Evolutionary conservation across 345 rosid genomes (phyloP).

Genomic region (Erysimum cheiranthoides): DNA sequence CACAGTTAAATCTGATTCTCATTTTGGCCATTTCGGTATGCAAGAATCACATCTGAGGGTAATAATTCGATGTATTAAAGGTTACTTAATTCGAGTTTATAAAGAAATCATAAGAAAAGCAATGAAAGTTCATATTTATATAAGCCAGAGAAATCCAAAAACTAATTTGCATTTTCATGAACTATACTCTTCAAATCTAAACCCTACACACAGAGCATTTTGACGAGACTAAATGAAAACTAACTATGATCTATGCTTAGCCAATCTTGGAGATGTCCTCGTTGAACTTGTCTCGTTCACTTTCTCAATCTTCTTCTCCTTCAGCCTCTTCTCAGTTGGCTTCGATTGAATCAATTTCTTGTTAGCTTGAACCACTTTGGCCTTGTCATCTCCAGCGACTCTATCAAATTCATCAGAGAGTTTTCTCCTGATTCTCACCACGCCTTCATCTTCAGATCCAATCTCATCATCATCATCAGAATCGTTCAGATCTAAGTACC

Average conservation of each 20-base stretch:
- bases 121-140: conserved; percentile 50
- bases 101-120: conserved; percentile 40
- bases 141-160: conserved; percentile 34
- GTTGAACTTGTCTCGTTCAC: conserved; percentile 14
- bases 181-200: conserved; percentile 23
- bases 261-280: conserved; percentile 73
- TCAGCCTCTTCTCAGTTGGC: neutral
- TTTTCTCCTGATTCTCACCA: conserved; percentile 54
- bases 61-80: conserved; percentile 53
- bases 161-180: neutral
- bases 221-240: conserved; percentile 6
- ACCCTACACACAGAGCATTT: neutral
- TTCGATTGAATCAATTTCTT: neutral
- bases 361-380: neutral
- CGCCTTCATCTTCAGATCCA: conserved; percentile 35
- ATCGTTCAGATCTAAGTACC: conserved; percentile 54
- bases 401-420: conserved; percentile 74
- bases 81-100: conserved; percentile 48
- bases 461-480: conserved; percentile 42
- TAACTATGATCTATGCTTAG: conserved; percentile 37
- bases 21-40: conserved; percentile 49
- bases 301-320: conserved; percentile 25
- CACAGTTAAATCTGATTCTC: conserved; percentile 31
- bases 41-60: conserved; percentile 51
- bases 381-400: conserved; percentile 50